Evolutionary conservation across 2,329 filamentous ascomycete genomes (phyloP), one percentile per base, ranked within the genome.

Genomic region (Alternaria solani): DNA sequence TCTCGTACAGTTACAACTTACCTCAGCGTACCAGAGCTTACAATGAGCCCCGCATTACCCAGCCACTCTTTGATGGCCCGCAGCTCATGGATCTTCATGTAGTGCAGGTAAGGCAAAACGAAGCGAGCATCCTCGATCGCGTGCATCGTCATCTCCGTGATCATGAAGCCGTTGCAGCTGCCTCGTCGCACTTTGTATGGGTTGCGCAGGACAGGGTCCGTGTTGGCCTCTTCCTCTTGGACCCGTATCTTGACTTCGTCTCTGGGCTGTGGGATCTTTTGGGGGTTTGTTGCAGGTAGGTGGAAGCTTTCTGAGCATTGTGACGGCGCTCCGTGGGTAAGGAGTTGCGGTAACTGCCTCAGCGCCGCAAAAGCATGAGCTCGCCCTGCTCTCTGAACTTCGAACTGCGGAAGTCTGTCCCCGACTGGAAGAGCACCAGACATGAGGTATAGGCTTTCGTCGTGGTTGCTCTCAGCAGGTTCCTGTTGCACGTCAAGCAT

Each of bases 1-100:
- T 39, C 7, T 39, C n/a, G n/a, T 39, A 18, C n/a, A 11, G 7
- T 39, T n/a, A 20, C 16, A 6, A 18, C 36, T 20, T 39, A 39
- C 36, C 36, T 68, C 11, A 75, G 66, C 11, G 49, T 47, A 23
- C 57, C 62, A 8, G 64, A 66, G n/a, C 54, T 60, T 8, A n/a
- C 53, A 2, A 73, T 39, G 36, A 68, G 61, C 1, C 55, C 52
- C 25, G 63, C 60, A 9, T 60, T 49, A 12, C 53, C 42, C 14
- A 74, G 61, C 66, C 66, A 72, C 39, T 60, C 46, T 47, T 69
- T 68, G 28, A 74, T 60, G 11, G 51, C 63, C 7, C 66, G 68
- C 41, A 70, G 49, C 51, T 74, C 71, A 57, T 74, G 71, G 16
- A 68, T 59, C 56, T 74, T 74, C 51, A 74, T 68, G 47, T 64